Base-by-base conservation (phyloP, 2,329 filamentous ascomycete genomes). In the Aspergillus ustus region DNA sequence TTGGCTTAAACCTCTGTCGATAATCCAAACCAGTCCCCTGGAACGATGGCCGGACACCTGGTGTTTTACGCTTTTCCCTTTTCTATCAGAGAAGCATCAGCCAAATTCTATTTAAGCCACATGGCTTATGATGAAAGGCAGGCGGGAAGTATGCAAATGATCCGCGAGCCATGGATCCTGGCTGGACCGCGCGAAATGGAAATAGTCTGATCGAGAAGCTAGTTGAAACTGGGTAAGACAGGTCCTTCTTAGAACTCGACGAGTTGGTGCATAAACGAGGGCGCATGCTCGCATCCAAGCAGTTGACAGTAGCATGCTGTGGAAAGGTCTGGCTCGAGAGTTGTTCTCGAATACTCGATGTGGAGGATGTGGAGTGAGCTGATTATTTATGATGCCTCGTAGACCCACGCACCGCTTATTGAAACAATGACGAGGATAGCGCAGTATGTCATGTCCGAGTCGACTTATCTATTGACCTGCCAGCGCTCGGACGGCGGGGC, bases 41-140 rank as follows among this genome's bases (percentile, higher is more conserved):
- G 53, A 37, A 57, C 28, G 29, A 57, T 44, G 29, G 40, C 52
- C 40, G 19, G 29, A 31, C 17, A 34, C 46, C 17, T 4, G 15
- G 31, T 37, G 52, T 46, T 48, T 56, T 28, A 25, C 19, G 19
- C 53, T 31, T 48, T 56, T n/a, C 53, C 53, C 13, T 48, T 56
- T 40, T 45, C 53, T 40, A 56, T 40, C 22, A 17, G 28, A 25
- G 44, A 25, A 22, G 7, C n/a, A 4, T n/a, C 34, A 20, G 3
- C 20, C 34, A 22, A 49, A 53, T n/a, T 28, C 43, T 48, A 59
- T 40, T 40, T 40, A n/a, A 49, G 57, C 57, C 57, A 52, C 50
- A 46, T 59, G 50, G 56, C 57, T 37, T 50, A 46, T 59, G 50
- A 37, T 7, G 19, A 58, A 22, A 46, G 29, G 49, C 8, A 19